These are phyloP conservation scores for Hura crepitans DNA, from an alignment of 441 rosid genomes.

Conservation along the genomic window DNA sequence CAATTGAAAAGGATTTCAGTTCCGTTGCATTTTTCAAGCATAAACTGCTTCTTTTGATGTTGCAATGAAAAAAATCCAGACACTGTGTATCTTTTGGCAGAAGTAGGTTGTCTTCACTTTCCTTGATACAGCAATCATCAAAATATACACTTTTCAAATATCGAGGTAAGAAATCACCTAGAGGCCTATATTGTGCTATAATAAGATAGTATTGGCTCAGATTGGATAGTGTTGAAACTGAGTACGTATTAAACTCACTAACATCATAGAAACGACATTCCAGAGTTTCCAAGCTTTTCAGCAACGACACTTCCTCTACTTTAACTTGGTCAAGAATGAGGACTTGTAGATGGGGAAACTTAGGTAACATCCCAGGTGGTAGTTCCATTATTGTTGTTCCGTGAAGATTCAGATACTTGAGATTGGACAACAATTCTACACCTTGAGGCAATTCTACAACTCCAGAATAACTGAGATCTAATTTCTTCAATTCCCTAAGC, in stretches of 20 bases:
- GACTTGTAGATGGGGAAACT: constrained; percentile 11
- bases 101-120: neutral
- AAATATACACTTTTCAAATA: neutral
- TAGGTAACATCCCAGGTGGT: constrained; percentile 10
- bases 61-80: neutral
- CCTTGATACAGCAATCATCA: constrained; percentile 6
- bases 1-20: constrained; percentile 9
- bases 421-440: constrained; percentile 20
- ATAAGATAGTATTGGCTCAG: constrained; percentile 1
- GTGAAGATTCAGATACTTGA: constrained; percentile 17
- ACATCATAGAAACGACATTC: constrained; percentile 14
- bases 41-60: constrained; percentile 6
- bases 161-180: neutral
- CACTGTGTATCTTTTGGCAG: constrained; percentile 19
- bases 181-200: neutral
- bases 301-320: constrained; percentile 17
- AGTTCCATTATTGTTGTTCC: neutral
- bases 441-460: constrained; percentile 24
- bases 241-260: constrained; percentile 12
- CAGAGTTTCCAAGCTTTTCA: constrained; percentile 28
- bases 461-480: constrained; percentile 20
- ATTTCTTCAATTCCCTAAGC: constrained; percentile 16
- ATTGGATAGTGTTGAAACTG: neutral
- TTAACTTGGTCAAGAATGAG: constrained; percentile 3
- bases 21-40: constrained; percentile 14